Base-by-base conservation (phyloP, 805 yeast species). In the Yarrowia porcina region DNA sequence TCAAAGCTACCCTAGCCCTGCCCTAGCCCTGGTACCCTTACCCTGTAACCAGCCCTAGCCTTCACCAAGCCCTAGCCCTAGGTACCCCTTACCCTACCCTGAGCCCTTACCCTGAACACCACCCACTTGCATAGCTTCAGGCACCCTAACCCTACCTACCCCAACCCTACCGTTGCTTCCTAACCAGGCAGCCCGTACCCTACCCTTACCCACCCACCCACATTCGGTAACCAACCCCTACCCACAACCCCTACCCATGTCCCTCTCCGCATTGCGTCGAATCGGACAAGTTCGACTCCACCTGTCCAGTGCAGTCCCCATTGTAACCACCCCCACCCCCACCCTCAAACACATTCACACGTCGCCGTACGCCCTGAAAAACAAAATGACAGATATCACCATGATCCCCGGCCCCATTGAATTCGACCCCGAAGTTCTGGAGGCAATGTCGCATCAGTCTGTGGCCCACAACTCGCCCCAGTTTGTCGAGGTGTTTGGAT, bases 401-500 rank as follows among this genome's bases (percentile, higher is more conserved):
- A 77, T 89, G 78, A 87, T 89, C 68, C 94, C 96, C 18, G 96
- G 96, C 38, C 96, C 96, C 65, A 86, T 90, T 71, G 90, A 87
- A 75, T 85, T 93, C 75, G 85, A 91, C 56, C 90, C 88, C 67
- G 82, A 78, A 57, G 97, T 92, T 54, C 83, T 88, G 69, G 76
- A 77, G 35, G 96, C 97, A 42, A 86, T 88, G 87, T 78, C 89
- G 39, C 85, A 88, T 41, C 94, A 92, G 38, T 85, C 96, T 3
- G 84, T 88, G 69, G 86, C 96, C n/a, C 97, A 92, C 75, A 89
- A 96, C 41, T 84, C 92, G 11, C 91, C 93, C 9, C 91, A 88
- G 67, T 93, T 93, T 70, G 82, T 88, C 65, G 76, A 79, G 27
- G 84, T 87, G 32, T 92, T 92, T 78, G 88, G 87, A 73, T 74